Percentiles rank a stretch among this genome's conserved stretches.
phyloP scores from a whole-genome alignment of 305 asterid species.

The Solanum chacoense region DNA sequence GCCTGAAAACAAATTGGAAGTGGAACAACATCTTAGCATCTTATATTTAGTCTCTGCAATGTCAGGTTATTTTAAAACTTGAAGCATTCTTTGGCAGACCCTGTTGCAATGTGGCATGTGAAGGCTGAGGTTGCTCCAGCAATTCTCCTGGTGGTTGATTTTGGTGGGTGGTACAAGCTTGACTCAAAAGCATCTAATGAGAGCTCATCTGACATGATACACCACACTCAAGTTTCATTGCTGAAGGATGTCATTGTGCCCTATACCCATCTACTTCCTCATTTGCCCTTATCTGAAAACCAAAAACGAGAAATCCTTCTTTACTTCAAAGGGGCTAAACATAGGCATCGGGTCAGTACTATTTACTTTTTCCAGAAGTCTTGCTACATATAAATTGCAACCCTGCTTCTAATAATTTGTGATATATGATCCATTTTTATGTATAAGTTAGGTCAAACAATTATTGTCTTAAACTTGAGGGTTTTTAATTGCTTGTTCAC shows the following conservation, averaged over 20 bases:
- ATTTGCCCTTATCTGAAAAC: conserved; percentile 45
- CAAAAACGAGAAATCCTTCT: conserved; percentile 49
- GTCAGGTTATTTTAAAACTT: conserved; percentile 87
- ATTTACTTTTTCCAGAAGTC: background rate
- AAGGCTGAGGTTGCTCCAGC: conserved; percentile 84
- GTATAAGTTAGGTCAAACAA: background rate
- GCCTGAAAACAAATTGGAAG: background rate
- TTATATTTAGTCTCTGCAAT: conserved; percentile 62
- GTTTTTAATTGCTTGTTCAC: background rate
- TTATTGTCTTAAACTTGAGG: background rate
- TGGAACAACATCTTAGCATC: conserved; percentile 22
- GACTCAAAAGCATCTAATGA: conserved; percentile 49
- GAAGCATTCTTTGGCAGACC: conserved; percentile 99
- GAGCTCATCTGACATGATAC: conserved; percentile 48
- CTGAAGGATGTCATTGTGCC: conserved; percentile 91
- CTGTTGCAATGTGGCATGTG: conserved; percentile 93
- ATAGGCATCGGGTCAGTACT: conserved; percentile 79
- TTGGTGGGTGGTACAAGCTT: conserved; percentile 82
- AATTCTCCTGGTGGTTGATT: conserved; percentile 84
- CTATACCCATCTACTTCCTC: conserved; percentile 82
- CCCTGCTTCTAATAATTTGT: background rate
- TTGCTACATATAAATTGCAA: background rate
- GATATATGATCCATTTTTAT: background rate
- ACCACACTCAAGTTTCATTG: conserved; percentile 78
- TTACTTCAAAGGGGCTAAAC: conserved; percentile 95